phyloP scores from a whole-genome alignment of 495 filamentous ascomycete genomes.

The Daldinia decipiens region DNA sequence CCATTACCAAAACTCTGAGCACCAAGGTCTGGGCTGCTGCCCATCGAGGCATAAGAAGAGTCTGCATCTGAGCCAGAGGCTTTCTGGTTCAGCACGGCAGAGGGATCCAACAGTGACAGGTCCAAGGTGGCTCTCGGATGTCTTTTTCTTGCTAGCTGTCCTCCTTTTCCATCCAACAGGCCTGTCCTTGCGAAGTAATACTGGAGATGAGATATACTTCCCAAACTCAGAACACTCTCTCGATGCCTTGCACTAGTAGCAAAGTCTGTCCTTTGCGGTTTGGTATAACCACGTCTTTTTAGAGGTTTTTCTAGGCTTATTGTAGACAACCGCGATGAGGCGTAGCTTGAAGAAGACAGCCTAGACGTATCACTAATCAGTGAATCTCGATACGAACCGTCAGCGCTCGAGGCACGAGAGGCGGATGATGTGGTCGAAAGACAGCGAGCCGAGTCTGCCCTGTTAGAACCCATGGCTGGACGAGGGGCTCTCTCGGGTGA shows the following conservation, averaged over 20 bases:
- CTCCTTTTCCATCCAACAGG: slow-evolving; percentile 91
- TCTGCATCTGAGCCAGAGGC: slow-evolving; percentile 57
- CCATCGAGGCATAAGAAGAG: slow-evolving; percentile 66
- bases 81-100: slow-evolving; percentile 53
- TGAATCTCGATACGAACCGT: slow-evolving; percentile 67
- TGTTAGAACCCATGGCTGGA: slow-evolving; percentile 68
- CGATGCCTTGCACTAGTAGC: slow-evolving; percentile 86
- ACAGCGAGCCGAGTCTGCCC: slow-evolving; percentile 72
- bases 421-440: slow-evolving; percentile 79
- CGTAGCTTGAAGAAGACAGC: slow-evolving; percentile 60
- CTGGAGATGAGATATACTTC: slow-evolving; percentile 95
- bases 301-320: slow-evolving; percentile 56
- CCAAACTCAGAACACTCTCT: slow-evolving; percentile 94
- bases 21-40: slow-evolving; percentile 62
- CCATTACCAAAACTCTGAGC: slow-evolving; percentile 53
- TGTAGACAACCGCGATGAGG: slow-evolving; percentile 58
- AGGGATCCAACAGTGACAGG: slow-evolving; percentile 55
- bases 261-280: slow-evolving; percentile 90
- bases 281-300: slow-evolving; percentile 84
- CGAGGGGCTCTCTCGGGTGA: slow-evolving; percentile 74
- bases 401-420: slow-evolving; percentile 64
- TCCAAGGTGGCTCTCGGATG: slow-evolving; percentile 67
- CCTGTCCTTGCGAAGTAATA: slow-evolving; percentile 98
- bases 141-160: slow-evolving; percentile 76
- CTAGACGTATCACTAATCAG: slow-evolving; percentile 62